Percentiles rank a stretch among this genome's conserved stretches.
These are phyloP conservation scores for Lentinula novae-zelandiae DNA, from an alignment of 1,284 basidiomycete genomes.

Conservation along the genomic window DNA sequence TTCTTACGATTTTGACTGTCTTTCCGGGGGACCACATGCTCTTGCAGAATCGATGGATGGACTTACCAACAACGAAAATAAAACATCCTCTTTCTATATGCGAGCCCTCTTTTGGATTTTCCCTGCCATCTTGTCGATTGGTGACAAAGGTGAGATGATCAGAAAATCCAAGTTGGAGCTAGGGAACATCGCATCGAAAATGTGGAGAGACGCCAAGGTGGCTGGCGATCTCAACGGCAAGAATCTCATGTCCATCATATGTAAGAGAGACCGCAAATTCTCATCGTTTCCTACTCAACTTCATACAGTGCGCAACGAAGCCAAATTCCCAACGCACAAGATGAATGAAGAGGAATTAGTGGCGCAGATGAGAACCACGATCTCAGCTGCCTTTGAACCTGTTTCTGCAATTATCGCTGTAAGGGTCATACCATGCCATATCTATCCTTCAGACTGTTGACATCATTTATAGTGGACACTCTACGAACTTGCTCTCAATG, in stretches of 20 bases:
- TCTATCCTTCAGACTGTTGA: background rate
- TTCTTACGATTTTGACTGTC: conserved; percentile 50
- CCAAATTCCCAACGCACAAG: conserved; percentile 24
- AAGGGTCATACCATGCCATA: conserved; percentile 17
- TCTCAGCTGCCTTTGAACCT: conserved; percentile 63
- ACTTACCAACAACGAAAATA: conserved; percentile 55
- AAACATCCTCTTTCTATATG: conserved; percentile 56
- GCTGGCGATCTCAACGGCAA: conserved; percentile 36
- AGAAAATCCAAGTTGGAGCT: conserved; percentile 45
- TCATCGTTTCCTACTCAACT: background rate
- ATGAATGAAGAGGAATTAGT: conserved; percentile 48
- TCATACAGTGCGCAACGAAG: conserved; percentile 38
- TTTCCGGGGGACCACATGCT: conserved; percentile 41
- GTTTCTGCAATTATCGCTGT: conserved; percentile 53
- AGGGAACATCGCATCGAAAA: conserved; percentile 42
- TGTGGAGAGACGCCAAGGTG: conserved; percentile 50
- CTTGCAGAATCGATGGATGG: conserved; percentile 49
- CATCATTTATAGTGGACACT: conserved; percentile 44
- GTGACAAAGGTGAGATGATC: conserved; percentile 56
- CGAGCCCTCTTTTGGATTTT: conserved; percentile 58
- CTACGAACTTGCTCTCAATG: conserved; percentile 50
- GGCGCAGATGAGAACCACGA: conserved; percentile 55
- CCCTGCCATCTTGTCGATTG: conserved; percentile 49
- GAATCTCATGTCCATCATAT: conserved; percentile 48
- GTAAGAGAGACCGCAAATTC: conserved; percentile 30